Base-by-base conservation (phyloP, 176 grass and related monocot species). In the Oryza coarctata region DNA sequence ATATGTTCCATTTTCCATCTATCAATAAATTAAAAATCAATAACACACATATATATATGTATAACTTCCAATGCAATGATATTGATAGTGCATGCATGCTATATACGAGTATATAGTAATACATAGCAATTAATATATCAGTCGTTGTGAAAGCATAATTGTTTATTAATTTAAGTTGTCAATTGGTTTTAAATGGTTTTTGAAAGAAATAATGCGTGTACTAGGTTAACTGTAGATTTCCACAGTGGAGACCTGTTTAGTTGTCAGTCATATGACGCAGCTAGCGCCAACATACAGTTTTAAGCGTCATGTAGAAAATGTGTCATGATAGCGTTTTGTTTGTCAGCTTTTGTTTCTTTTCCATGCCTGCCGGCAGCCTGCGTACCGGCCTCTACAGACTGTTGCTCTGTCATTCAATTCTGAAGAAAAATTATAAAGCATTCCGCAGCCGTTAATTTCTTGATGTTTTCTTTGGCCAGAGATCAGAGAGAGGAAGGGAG, bases 181-280 rank as follows among this genome's bases (percentile, higher is more conserved):
- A 23, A 60, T 22, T n/a, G n/a, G 20, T 23, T 40, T 78, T 27
- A 74, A 49, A 77, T 77, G 55, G 29, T 71, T 31, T 32, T 43
- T 68, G 70, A 27, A 33, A 55, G 71, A 58, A 45, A 36, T 33
- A 81, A 70, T 22, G 13, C 18, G n/a, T 1, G 87, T 76, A 75
- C 78, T 67, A 33, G 22, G 71, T 57, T 71, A 81, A 81, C 78
- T 77, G 77, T 72, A 82, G 41, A 58, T 77, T 75, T 27, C 45
- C 73, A 83, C 58, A 73, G 73, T 72, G 78, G n/a, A 82, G 70
- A 73, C 66, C 65, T 86, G 88, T 86, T 78, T 85, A 89, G 73
- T 15, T 78, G 73, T 86, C 88, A 70, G 66, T 2, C 65, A 67
- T 61, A 71, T 89, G 83, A 89, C 78, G 78, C 63, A 73, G 27